Conservation (phyloP, 2,329 filamentous ascomycete genomes). For the Chaetomium sp. region DNA sequence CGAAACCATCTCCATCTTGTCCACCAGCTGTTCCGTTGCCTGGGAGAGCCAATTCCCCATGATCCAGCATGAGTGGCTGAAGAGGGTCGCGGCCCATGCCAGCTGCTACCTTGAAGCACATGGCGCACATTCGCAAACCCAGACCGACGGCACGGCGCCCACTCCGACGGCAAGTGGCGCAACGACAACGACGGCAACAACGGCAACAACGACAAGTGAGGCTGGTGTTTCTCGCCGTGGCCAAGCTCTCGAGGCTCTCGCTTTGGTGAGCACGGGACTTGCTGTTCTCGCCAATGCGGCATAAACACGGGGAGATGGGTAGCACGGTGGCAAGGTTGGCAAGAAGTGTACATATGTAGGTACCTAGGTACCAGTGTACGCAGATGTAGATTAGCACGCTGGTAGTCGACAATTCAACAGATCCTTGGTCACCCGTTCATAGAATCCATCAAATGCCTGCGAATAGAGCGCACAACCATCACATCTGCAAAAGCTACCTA, state of each 20-base stretch:
- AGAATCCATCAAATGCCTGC: no score
- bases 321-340: background rate
- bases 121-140: background rate
- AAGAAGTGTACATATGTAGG: background rate
- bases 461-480: no score
- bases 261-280: background rate
- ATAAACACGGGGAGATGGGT: background rate
- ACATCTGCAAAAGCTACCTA: no score
- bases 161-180: background rate
- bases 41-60: background rate
- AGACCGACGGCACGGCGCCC: background rate
- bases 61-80: background rate
- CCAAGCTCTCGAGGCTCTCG: background rate
- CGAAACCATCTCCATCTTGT: background rate
- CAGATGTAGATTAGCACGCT: no score
- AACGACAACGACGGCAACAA: background rate
- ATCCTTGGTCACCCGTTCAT: no score
- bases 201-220: background rate
- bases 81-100: background rate
- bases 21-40: constrained; percentile 11
- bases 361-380: no score
- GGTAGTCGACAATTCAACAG: no score
- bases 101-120: constrained; percentile 5
- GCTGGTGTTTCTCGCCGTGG: background rate
- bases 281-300: background rate